A percentile compares a stretch with the other conserved stretches of the same genome.
These are phyloP conservation scores for Laguncularia racemosa DNA, from an alignment of 345 rosid genomes.

Conservation along the genomic window DNA sequence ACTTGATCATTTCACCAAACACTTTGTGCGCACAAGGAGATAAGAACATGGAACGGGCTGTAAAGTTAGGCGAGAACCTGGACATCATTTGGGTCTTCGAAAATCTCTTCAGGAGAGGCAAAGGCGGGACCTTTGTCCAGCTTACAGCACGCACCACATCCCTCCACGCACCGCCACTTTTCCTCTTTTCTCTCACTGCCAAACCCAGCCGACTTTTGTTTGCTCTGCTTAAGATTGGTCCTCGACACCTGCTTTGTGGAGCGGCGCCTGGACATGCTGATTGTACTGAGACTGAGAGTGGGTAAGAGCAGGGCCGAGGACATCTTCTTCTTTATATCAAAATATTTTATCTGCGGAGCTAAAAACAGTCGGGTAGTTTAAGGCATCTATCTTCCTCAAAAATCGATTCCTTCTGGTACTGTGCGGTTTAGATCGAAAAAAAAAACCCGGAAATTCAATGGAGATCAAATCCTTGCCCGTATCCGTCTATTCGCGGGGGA, in stretches of 20 bases:
- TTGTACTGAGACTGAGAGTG: slow-evolving; percentile 4
- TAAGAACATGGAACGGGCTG: neutral
- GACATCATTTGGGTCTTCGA: slow-evolving; percentile 42
- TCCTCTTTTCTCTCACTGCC: slow-evolving; percentile 32
- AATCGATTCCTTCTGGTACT: no score
- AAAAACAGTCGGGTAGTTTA: no score
- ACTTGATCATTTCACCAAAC: slow-evolving; percentile 35
- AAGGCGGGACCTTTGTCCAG: slow-evolving; percentile 72
- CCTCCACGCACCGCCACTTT: slow-evolving; percentile 61
- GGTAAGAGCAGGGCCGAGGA: no score
- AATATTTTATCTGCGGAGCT: no score
- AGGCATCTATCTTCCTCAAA: no score
- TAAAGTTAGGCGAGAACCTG: slow-evolving; percentile 13
- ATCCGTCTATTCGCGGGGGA: no score
- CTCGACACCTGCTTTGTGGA: slow-evolving; percentile 9
- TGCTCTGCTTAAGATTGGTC: slow-evolving; percentile 10
- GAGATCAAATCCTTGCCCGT: no score
- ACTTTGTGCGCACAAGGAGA: slow-evolving; percentile 12
- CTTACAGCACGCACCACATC: slow-evolving; percentile 91
- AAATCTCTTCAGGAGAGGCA: slow-evolving; percentile 71
- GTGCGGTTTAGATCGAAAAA: no score
- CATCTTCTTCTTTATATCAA: no score
- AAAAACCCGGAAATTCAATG: no score
- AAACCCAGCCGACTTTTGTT: slow-evolving; percentile 22
- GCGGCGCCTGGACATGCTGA: slow-evolving; percentile 20